Conservation (phyloP, 441 rosid species). For the Cnidoscolus chayamansa region DNA sequence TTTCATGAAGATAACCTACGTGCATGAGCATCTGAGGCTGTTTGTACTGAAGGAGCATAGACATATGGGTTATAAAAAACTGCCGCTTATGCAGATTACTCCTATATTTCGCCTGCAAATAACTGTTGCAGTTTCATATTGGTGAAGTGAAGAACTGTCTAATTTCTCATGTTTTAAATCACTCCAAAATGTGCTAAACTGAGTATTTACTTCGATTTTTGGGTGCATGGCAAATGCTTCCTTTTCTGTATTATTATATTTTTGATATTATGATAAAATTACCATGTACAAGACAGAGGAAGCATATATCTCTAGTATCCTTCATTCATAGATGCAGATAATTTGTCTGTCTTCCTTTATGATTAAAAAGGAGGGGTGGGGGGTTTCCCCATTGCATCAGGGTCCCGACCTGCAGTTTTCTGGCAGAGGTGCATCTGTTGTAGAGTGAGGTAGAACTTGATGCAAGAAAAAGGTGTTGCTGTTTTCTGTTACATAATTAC, state of each 20-base stretch:
- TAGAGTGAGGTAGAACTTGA: too few species aligned
- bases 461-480: too few species aligned
- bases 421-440: too few species aligned
- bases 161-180: neutral
- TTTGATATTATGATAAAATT: neutral
- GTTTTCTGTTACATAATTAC: neutral
- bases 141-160: neutral
- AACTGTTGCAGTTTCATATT: neutral
- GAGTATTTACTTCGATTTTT: neutral
- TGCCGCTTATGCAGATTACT: neutral
- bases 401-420: too few species aligned
- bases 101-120: neutral
- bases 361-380: neutral
- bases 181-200: neutral
- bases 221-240: neutral
- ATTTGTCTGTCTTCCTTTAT: neutral
- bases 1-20: neutral
- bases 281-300: neutral
- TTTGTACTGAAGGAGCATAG: neutral
- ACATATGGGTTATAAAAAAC: neutral
- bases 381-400: too few species aligned
- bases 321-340: neutral
- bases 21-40: neutral
- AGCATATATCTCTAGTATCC: neutral
- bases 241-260: constrained; percentile 2